phyloP scores from a whole-genome alignment of 2,329 filamentous ascomycete genomes.

The Colletotrichum ledebouriae region DNA sequence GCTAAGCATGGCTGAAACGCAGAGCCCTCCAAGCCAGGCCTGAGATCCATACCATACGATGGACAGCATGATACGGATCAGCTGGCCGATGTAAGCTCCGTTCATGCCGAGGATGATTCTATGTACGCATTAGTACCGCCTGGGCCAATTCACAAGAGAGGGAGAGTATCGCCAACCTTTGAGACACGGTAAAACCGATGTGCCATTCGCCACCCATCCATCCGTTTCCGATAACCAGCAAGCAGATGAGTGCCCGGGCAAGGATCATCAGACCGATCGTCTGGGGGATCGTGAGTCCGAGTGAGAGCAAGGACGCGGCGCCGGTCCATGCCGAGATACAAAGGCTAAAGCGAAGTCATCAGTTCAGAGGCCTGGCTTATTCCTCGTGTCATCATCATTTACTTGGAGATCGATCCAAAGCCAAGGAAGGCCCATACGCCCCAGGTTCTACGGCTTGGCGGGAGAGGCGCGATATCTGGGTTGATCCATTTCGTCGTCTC shows the following conservation, averaged over 20 bases:
- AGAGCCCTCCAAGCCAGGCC: slow-evolving; percentile 46
- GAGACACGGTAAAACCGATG: slow-evolving; percentile 55
- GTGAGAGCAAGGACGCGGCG: slow-evolving; percentile 39
- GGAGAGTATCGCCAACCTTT: slow-evolving; percentile 49
- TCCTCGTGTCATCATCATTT: background rate
- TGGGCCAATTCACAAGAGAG: too few species aligned
- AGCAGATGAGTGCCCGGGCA: slow-evolving; percentile 40
- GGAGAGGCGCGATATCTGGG: slow-evolving; percentile 56
- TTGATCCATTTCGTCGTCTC: slow-evolving; percentile 65
- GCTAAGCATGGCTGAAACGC: slow-evolving; percentile 54
- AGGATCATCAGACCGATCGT: slow-evolving; percentile 44
- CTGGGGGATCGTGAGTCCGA: slow-evolving; percentile 43
- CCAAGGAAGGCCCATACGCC: slow-evolving; percentile 45
- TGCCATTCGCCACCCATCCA: slow-evolving; percentile 49
- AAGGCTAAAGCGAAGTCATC: slow-evolving; percentile 6
- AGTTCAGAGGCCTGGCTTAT: background rate
- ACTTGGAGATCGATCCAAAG: slow-evolving; percentile 44
- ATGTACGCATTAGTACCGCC: rapidly evolving
- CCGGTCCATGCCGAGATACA: slow-evolving; percentile 44
- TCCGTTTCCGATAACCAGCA: slow-evolving; percentile 45
- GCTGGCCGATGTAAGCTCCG: slow-evolving; percentile 55
- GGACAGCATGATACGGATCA: slow-evolving; percentile 56
- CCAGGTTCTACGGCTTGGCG: slow-evolving; percentile 62
- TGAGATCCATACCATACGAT: slow-evolving; percentile 57
- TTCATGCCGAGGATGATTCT: slow-evolving; percentile 51